Evolutionary conservation across 139 green algal species (phyloP).

Genomic region (Protoeuglena noctilucae): DNA sequence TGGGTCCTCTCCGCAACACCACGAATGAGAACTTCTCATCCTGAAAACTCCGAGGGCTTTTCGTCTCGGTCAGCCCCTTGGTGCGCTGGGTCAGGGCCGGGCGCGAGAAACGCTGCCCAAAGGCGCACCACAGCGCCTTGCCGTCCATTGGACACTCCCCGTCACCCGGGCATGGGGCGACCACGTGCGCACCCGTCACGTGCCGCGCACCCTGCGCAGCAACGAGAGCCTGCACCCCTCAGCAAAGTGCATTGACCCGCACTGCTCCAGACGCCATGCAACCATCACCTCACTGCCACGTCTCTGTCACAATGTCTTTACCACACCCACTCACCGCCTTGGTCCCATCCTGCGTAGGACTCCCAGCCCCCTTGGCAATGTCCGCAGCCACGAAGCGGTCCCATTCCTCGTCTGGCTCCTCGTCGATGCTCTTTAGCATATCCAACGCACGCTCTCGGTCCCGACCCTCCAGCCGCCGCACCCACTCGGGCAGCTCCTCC

Average conservation of each 20-base stretch:
- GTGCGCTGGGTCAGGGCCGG: too few relatives aligned
- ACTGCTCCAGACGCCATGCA: not conserved
- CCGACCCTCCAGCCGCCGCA: constrained; percentile 3
- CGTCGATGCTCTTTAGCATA: too few relatives aligned
- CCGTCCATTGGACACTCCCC: constrained; percentile 44
- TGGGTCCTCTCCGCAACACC: too few relatives aligned
- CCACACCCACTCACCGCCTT: not conserved
- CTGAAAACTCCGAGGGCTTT: too few relatives aligned
- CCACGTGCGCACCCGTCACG: constrained; percentile 32
- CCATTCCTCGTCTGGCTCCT: too few relatives aligned
- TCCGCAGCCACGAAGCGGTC: not conserved
- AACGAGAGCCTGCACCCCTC: not conserved
- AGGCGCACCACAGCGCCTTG: constrained; percentile 51
- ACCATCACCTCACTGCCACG: not conserved
- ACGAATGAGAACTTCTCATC: too few relatives aligned
- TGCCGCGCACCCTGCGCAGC: too few relatives aligned
- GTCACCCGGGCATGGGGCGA: constrained; percentile 68
- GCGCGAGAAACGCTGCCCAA: constrained; percentile 44
- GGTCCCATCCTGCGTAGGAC: not conserved
- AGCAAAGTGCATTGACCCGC: not conserved
- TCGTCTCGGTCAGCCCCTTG: too few relatives aligned
- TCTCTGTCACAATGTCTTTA: not conserved
- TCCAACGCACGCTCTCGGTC: too few relatives aligned
- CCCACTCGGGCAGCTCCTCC: constrained; percentile 9
- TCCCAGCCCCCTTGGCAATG: not conserved